Conservation (phyloP, 2,329 filamentous ascomycete genomes). For the Phyllosticta ampelicida region DNA sequence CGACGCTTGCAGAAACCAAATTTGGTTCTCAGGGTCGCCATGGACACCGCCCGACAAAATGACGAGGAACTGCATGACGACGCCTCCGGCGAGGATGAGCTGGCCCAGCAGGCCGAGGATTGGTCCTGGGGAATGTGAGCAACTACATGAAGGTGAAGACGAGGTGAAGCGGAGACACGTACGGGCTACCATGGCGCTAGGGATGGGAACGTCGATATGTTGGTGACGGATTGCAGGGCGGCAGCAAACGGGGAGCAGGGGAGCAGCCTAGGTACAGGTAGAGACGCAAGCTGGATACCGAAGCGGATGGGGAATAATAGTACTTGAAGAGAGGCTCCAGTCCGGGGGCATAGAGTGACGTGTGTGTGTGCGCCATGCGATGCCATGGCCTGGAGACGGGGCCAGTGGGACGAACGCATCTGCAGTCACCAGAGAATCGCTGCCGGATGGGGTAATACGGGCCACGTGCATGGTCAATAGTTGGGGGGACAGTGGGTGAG, state of each 20-base stretch:
- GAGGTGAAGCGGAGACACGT: slow-evolving; percentile 10
- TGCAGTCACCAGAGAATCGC: neutral
- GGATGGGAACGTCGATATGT: neutral
- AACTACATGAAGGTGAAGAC: neutral
- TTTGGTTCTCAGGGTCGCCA: slow-evolving; percentile 52
- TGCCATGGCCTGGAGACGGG: no score
- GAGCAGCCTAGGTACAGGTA: neutral
- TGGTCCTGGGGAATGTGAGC: slow-evolving; percentile 34
- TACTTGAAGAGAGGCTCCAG: neutral
- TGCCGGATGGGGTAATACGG: neutral
- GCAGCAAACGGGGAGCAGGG: neutral
- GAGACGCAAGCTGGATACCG: no score
- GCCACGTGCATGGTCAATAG: neutral
- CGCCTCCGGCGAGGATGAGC: slow-evolving; percentile 49
- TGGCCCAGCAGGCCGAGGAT: slow-evolving; percentile 47
- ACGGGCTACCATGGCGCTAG: slow-evolving; percentile 15
- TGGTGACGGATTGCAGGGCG: neutral
- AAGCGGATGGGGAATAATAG: neutral
- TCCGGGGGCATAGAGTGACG: neutral
- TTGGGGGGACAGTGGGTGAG: no score
- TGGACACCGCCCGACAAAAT: slow-evolving; percentile 50
- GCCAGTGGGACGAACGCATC: neutral
- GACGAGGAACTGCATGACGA: slow-evolving; percentile 55
- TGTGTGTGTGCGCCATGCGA: slow-evolving; percentile 1
- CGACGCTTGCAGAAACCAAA: slow-evolving; percentile 77